Base-by-base conservation (phyloP, 108 stramenopile species). In the Schizochytrium sp. region DNA sequence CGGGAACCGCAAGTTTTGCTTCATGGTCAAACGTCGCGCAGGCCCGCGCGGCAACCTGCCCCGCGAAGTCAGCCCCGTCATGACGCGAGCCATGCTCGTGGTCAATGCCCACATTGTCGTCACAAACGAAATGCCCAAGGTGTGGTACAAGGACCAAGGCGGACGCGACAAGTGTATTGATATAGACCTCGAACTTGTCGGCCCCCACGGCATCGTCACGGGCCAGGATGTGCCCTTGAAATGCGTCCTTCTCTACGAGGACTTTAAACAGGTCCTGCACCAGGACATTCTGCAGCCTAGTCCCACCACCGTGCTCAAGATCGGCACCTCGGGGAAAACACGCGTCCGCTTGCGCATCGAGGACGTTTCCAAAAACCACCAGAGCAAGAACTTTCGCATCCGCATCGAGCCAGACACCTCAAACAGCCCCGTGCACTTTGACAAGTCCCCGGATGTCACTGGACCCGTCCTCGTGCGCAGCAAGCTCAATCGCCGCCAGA, bases 111-210 rank as follows among this genome's bases (percentile, higher is more conserved):
- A 83, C 51, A 83, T 83, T 45, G 51, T 53, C 19, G 51, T 83
- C 76, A 47, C 51, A 23, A 83, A 83, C 76, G 76, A 83, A 53
- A 47, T 83, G 28, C 91, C 91, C 44, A 90, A 91, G 48, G 90
- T 95, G 48, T 97, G 97, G 97, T 97, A 94, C 93, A 97, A 97
- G 88, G 96, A 96, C 92, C 95, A 96, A 91, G 97, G 97, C n/a
- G 96, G 96, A 10, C 88, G 95, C 44, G 97, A 97, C 88, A 97
- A 97, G 88, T 95, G 91, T 58, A 96, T 97, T 88, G 93, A 95
- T 72, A 89, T 95, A 45, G 83, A 71, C 72, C 95, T 94, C 34
- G 89, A 91, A 4, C 91, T 96, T 12, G 72, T 88, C 23, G 95
- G 95, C 44, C 90, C 92, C 44, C 60, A 92, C 57, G 93, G 93